Base-by-base conservation (phyloP, 176 grass and related monocot species). In the Triticum monococcum region DNA sequence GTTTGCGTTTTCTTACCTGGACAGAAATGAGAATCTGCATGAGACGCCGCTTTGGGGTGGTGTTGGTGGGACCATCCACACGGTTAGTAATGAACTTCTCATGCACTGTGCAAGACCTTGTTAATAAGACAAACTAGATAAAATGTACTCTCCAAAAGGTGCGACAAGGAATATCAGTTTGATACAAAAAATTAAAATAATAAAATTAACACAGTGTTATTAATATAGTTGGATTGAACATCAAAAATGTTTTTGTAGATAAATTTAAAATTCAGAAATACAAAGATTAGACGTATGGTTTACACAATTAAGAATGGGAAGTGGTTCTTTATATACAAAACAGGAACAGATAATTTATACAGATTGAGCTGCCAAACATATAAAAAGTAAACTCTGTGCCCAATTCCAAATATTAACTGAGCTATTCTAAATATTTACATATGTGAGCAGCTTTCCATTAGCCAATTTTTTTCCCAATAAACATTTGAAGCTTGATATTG, bases 21-120 rank as follows among this genome's bases (percentile, higher is more conserved):
- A 84, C 17, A 33, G 7, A 64, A 2, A 50, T n/a, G 82, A 40
- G 7, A 76, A 7, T 57, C 54, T 22, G 25, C 17, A 75, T 3
- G 25, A 84, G 17, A 84, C 71, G 3, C 5, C 70, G 24, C 26
- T 75, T 8, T 84, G 82, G 82, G 82, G 82, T 7, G 82, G 57
- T 48, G 17, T 48, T 64, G 82, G 82, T 14, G 71, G 82, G 11
- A 32, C 3, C 25, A 10, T 62, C 59, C 17, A 38, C 9, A 84
- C 71, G 11, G 82, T 84, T 4, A 46, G 71, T 64, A 57, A 57
- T 57, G 18, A 57, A 57, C 54, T 22, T 57, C 54, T 57, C 54
- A 57, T 57, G 54, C 54, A 20, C 7, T 2, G 52, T 56, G 52
- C 52, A 56, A 20, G 2, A 17, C 52, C 5, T 18, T 17, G 5